These are phyloP conservation scores for Thymus mandschuricus DNA, from an alignment of 257 asterid genomes.

Conservation along the genomic window DNA sequence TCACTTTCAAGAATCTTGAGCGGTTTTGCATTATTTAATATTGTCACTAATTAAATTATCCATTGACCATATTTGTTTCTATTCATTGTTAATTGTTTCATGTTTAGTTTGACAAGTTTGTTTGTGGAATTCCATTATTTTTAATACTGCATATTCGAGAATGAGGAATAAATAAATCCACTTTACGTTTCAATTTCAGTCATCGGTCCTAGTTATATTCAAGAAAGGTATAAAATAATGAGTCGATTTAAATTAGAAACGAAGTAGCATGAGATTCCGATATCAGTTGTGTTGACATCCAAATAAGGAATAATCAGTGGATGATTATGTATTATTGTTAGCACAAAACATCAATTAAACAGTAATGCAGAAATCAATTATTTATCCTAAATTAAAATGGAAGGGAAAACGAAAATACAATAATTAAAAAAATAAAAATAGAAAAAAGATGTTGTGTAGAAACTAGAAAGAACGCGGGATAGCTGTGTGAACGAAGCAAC, in stretches of 20 bases:
- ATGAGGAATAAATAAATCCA: background rate
- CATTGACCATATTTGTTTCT: background rate
- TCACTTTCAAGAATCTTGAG: background rate
- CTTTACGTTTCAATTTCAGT: background rate
- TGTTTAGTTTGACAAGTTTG: background rate
- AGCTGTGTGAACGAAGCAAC: slow-evolving; percentile 40
- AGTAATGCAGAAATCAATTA: too few species aligned
- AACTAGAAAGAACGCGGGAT: slow-evolving; percentile 36
- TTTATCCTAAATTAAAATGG: too few species aligned
- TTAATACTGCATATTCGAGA: background rate
- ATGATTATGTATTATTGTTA: too few species aligned
- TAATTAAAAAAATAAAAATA: too few species aligned
- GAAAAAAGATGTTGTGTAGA: too few species aligned
- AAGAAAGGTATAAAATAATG: too few species aligned
- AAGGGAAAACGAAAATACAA: too few species aligned
- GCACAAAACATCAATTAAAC: too few species aligned
- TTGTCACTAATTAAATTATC: background rate
- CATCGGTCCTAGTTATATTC: background rate
- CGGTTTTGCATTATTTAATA: background rate
- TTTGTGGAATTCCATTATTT: background rate
- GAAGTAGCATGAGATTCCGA: too few species aligned
- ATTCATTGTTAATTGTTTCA: background rate
- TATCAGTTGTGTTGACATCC: too few species aligned
- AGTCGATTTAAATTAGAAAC: too few species aligned
- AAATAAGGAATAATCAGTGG: too few species aligned